Evolutionary conservation across 2,329 filamentous ascomycete species (phyloP), one percentile per base, ranked within the genome.

Genomic region (Zymoseptoria crescenta): DNA sequence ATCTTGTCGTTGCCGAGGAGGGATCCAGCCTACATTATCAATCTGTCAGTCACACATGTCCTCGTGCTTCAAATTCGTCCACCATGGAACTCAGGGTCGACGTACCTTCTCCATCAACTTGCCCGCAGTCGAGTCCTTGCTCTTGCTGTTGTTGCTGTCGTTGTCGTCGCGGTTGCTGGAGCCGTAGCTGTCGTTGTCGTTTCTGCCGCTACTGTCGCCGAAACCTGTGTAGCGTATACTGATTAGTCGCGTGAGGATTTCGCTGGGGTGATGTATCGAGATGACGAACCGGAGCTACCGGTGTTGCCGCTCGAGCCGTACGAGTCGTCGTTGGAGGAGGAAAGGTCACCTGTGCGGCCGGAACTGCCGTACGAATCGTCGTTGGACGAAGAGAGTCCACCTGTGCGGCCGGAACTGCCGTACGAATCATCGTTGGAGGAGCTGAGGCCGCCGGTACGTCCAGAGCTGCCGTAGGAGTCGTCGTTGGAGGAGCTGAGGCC

Each of bases 11-110:
- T 82, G 57, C 78, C 73, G 60, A 85, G 65, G 53, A 80, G 65
- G n/a, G 73, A 70, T 8, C 82, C 81, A 4, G 78, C 79, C 76
- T 83, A 84, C 74, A 86, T 80, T 70, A 85, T 73, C 30, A 85
- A 24, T 24, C 24, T 4, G 58, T 41, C 35, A 41, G 35, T 41
- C 35, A 13, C n/a, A 4, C 8, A 16, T 41, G 16, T 8, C 29
- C 10, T 30, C 8, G 24, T 24, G 24, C 24, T 24, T 2, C 24
- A 4, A 3, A 24, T 4, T 24, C 24, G 24, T 24, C 2, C 4
- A 30, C 2, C 2, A 10, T 30, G 10, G 2, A 30, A 6, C 8
- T 30, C 8, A 8, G 10, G 6, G 10, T 30, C 10, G 29, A 30
- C 10, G 3, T 8, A 30, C 29, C 50, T 52, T 52, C 16, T 52